Conservation (phyloP, 2,329 filamentous ascomycete genomes). For the Aspergillus sp. region DNA sequence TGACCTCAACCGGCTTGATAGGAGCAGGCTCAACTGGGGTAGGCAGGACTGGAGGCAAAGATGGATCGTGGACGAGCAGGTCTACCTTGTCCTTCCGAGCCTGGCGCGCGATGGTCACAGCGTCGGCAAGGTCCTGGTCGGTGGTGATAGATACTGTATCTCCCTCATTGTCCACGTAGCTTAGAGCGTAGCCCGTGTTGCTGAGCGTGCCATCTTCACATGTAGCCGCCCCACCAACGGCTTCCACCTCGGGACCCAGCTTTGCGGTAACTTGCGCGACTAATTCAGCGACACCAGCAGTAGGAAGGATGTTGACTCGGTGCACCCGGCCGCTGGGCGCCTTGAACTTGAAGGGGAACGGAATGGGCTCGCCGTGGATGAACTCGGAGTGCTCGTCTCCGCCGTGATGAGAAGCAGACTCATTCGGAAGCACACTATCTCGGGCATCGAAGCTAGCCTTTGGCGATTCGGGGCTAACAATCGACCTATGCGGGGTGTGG, state of each 20-base stretch:
- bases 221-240: conserved; percentile 77
- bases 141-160: conserved; percentile 97
- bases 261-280: conserved; percentile 79
- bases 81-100: conserved; percentile 89
- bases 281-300: conserved; percentile 79
- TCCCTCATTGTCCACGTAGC: conserved; percentile 95
- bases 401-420: conserved; percentile 92
- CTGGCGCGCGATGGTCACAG: conserved; percentile 80
- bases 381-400: conserved; percentile 77
- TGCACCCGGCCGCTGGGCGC: conserved; percentile 93
- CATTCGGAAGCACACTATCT: conserved; percentile 87
- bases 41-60: conserved; percentile 80
- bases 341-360: conserved; percentile 99
- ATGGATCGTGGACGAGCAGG: conserved; percentile 91
- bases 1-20: conserved; percentile 53
- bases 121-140: conserved; percentile 88
- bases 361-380: conserved; percentile 65
- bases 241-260: conserved; percentile 79
- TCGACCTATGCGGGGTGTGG: conserved; percentile 70
- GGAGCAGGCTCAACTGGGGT: conserved; percentile 65
- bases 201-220: conserved; percentile 80
- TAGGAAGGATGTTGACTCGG: conserved; percentile 80
- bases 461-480: conserved; percentile 78
- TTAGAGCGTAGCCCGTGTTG: conserved; percentile 82
- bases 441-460: conserved; percentile 68